Evolutionary conservation across 73 alveolate genomes (phyloP), one percentile per base, ranked within the genome.

Genomic region (Paramecium biaurelia): DNA sequence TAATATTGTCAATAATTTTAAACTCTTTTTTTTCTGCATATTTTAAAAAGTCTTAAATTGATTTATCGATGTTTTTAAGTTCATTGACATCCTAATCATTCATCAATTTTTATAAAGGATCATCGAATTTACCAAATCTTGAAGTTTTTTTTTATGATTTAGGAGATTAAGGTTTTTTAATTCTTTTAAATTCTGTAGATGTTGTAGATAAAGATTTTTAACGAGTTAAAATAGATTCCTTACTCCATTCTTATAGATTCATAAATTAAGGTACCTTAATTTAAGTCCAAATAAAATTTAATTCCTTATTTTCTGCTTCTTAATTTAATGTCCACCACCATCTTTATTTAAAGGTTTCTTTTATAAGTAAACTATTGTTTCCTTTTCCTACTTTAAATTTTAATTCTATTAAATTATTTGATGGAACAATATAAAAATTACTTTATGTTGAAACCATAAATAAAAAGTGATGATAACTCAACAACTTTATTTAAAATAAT

Each of bases 281-380:
- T 79, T 79, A 79, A 15, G 90, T 79, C 90, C 90, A 79, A 41
- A 79, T 45, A 34, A 79, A 79, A 47, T 79, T 79, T 23, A 43
- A 24, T 23, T 79, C 90, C 32, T 79, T 42, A 41, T 79, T 24
- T 2, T 41, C 76, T 18, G 26, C 41, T 43, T 41, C 70, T 24
- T 42, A 20, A 41, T 30, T 24, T 21, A 79, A 79, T 24, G 70
- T 79, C 90, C 90, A 79, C 90, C 90, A 79, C 90, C 90, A 79
- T 79, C 90, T 30, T 28, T 30, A 35, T 72, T 72, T 72, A 72
- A 79, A 79, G 1, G 74, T 32, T 79, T 79, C 90, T 45, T 79
- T 79, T 1, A 79, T 23, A 1, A 79, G 28, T 30, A 79, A 41
- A 43, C 76, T 43, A 15, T 79, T 79, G 30, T 79, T 79, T 41